Evolutionary conservation across 805 yeast genomes (phyloP).

Genomic region (Kazachstania taianensis): DNA sequence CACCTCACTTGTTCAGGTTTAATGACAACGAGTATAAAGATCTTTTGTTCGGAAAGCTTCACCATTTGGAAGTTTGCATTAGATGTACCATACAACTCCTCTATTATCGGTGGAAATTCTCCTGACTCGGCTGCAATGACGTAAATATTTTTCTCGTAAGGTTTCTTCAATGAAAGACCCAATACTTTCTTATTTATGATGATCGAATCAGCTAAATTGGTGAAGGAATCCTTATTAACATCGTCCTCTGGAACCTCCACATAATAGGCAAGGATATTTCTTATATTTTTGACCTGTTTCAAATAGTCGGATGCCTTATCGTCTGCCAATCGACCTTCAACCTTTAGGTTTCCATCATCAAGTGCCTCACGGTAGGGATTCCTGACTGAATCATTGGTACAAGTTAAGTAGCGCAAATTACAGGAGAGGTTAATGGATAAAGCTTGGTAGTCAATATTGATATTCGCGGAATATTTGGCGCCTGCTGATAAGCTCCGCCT

Average conservation of each 20-base stretch:
- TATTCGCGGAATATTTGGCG: neutral
- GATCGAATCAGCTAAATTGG: constrained; percentile 13
- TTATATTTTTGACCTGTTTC: constrained; percentile 13
- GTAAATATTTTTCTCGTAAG: constrained; percentile 20
- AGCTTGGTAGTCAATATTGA: neutral
- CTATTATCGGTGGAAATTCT: constrained; percentile 10
- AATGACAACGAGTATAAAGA: constrained; percentile 14
- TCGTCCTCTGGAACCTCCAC: constrained; percentile 5
- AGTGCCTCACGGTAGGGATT: constrained; percentile 15
- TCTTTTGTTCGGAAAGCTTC: constrained; percentile 4
- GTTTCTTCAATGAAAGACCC: constrained; percentile 15
- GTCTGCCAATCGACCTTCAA: constrained; percentile 24
- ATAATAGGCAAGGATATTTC: constrained; percentile 16
- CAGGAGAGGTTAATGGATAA: neutral
- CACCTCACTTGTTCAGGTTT: constrained; percentile 13
- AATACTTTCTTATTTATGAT: constrained; percentile 13
- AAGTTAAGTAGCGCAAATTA: constrained; percentile 1
- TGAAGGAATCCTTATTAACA: constrained; percentile 16
- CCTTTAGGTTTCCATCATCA: constrained; percentile 30
- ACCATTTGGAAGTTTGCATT: neutral
- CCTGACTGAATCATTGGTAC: neutral
- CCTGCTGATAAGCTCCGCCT: neutral
- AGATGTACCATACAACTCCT: constrained; percentile 1
- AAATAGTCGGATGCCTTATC: constrained; percentile 17
- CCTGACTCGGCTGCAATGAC: constrained; percentile 27